phyloP scores from a whole-genome alignment of 352 stramenopile species.

The Phytophthora citrophthora region DNA sequence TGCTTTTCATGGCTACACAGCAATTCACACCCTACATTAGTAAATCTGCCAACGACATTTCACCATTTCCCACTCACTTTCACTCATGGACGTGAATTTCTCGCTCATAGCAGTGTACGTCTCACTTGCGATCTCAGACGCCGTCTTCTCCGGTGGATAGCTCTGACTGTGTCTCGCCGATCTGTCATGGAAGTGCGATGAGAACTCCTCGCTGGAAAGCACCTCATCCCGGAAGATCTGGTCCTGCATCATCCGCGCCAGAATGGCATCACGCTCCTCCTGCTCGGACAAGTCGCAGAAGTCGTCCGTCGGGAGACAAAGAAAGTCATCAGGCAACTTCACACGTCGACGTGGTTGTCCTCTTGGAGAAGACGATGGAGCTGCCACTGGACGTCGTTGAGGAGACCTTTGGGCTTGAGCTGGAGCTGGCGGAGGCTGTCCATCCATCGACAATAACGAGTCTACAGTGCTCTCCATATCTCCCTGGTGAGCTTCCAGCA shows the following conservation, averaged over 20 bases:
- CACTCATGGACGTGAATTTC: conserved; percentile 81
- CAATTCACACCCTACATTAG: conserved; percentile 12
- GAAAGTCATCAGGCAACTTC: conserved; percentile 72
- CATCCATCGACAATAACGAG: conserved; percentile 75
- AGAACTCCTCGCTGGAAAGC: conserved; percentile 73
- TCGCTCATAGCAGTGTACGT: conserved; percentile 73
- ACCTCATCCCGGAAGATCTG: conserved; percentile 85
- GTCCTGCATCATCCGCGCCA: conserved; percentile 86
- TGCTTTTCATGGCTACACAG: conserved; percentile 72
- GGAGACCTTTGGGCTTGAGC: conserved; percentile 18
- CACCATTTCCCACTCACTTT: conserved; percentile 35
- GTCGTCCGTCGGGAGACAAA: conserved; percentile 55
- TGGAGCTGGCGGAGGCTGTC: conserved; percentile 19
- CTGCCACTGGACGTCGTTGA: conserved; percentile 12
- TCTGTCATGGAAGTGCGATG: conserved; percentile 66
- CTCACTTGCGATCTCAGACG: conserved; percentile 73
- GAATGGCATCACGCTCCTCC: conserved; percentile 69
- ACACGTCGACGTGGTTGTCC: conserved; percentile 31
- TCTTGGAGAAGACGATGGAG: conserved; percentile 20
- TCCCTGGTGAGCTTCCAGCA: conserved; percentile 73
- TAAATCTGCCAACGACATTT: neutral
- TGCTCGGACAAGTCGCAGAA: conserved; percentile 55
- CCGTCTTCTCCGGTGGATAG: conserved; percentile 64
- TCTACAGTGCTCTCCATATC: conserved; percentile 81
- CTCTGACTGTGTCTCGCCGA: conserved; percentile 15